Percentiles rank a stretch among this genome's conserved stretches.
Evolutionary conservation across 306 rosid genomes (phyloP).

Genomic region (Fragaria vesca): DNA sequence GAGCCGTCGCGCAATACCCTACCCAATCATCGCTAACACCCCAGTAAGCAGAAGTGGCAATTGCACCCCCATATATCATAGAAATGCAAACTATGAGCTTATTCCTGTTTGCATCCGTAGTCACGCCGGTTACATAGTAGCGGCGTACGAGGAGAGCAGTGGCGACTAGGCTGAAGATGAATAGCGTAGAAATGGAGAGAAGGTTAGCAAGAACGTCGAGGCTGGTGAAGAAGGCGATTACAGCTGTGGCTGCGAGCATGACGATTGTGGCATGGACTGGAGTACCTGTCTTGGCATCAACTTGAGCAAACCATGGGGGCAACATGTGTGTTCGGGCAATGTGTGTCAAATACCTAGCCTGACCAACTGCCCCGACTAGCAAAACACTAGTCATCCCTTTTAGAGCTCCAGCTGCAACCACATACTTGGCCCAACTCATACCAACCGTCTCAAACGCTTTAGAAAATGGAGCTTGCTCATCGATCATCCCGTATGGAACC

Average conservation of each 20-base stretch:
- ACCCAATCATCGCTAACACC: conserved; percentile 33
- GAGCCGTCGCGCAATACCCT: conserved; percentile 40
- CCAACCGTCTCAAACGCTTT: conserved; percentile 70
- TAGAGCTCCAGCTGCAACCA: conserved; percentile 70
- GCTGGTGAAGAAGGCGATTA: conserved; percentile 65
- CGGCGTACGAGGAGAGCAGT: conserved; percentile 67
- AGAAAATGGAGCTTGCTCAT: conserved; percentile 55
- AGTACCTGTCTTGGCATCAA: conserved; percentile 58
- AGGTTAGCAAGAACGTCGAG: conserved; percentile 53
- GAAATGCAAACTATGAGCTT: conserved; percentile 43
- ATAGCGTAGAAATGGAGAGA: conserved; percentile 71
- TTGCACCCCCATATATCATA: conserved; percentile 47
- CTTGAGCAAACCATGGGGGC: conserved; percentile 80
- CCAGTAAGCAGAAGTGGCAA: conserved; percentile 44
- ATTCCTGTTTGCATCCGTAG: conserved; percentile 26
- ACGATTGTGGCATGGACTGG: conserved; percentile 67
- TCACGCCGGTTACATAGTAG: conserved; percentile 50
- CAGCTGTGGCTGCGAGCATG: conserved; percentile 56
- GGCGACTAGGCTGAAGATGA: conserved; percentile 78
- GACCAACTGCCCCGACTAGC: conserved; percentile 66
- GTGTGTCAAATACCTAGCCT: conserved; percentile 82
- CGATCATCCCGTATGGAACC: conserved; percentile 29
- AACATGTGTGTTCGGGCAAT: conserved; percentile 88
- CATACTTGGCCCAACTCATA: conserved; percentile 78
- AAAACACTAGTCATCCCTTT: conserved; percentile 88